These are phyloP conservation scores for Elongisporangium anandrum DNA, from an alignment of 352 stramenopile species.

Conservation along the genomic window DNA sequence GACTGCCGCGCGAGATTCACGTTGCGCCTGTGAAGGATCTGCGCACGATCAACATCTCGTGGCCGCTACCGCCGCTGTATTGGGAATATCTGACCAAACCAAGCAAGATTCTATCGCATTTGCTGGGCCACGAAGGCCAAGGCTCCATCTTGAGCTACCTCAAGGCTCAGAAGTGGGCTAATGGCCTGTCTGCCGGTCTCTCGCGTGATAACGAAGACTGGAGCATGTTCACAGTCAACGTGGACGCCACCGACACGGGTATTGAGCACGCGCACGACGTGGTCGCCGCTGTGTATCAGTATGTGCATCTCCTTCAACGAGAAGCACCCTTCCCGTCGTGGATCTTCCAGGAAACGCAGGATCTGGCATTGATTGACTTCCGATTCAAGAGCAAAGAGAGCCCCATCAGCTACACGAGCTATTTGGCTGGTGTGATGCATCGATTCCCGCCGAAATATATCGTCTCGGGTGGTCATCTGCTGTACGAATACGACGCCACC, in stretches of 20 bases:
- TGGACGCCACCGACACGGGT: constrained; percentile 63
- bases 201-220: constrained; percentile 70
- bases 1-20: constrained; percentile 38
- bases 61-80: constrained; percentile 55
- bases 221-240: constrained; percentile 56
- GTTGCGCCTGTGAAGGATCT: constrained; percentile 68
- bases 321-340: constrained; percentile 40
- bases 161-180: constrained; percentile 75
- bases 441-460: constrained; percentile 55
- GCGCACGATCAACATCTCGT: constrained; percentile 68
- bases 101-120: constrained; percentile 86
- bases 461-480: constrained; percentile 52
- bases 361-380: constrained; percentile 54
- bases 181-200: constrained; percentile 64
- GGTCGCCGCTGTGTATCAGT: constrained; percentile 60
- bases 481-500: constrained; percentile 59
- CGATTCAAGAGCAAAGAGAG: constrained; percentile 79
- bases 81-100: constrained; percentile 61
- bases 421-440: constrained; percentile 67
- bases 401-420: constrained; percentile 63
- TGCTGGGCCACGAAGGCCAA: constrained; percentile 92
- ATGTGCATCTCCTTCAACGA: constrained; percentile 46
- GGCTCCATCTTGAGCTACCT: constrained; percentile 92
- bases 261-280: constrained; percentile 62
- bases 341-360: constrained; percentile 69